phyloP scores from a whole-genome alignment of 768 basidiomycete genomes.

The Nidularia pulvinata region DNA sequence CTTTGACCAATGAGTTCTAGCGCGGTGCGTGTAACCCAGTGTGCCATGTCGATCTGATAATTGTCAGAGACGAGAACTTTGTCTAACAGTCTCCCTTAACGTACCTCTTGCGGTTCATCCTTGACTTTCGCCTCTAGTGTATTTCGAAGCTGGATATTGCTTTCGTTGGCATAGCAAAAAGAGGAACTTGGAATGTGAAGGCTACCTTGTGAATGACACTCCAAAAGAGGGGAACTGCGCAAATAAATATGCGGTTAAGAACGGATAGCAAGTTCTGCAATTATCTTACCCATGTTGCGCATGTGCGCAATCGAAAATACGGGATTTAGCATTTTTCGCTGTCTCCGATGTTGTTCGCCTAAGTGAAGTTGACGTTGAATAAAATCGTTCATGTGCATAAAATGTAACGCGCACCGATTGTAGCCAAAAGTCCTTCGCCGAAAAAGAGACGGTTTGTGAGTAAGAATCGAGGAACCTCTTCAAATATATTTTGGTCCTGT shows the following conservation, averaged over 20 bases:
- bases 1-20: slow-evolving; percentile 39
- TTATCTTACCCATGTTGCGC: neutral
- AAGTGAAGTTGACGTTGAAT: neutral
- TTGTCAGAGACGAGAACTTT: neutral
- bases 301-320: slow-evolving; percentile 1
- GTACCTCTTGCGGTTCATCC: slow-evolving; percentile 26
- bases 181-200: neutral
- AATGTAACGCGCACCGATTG: neutral
- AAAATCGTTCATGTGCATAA: neutral
- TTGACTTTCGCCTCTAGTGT: slow-evolving; percentile 19
- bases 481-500: neutral
- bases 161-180: too few relatives aligned
- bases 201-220: neutral
- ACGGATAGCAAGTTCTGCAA: neutral
- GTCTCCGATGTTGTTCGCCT: neutral
- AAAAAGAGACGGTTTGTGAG: neutral
- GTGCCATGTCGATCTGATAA: slow-evolving; percentile 25
- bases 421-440: neutral
- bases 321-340: neutral
- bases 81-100: neutral
- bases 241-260: neutral
- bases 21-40: slow-evolving; percentile 19
- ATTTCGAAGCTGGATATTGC: slow-evolving; percentile 17
- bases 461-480: neutral
- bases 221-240: neutral